These are phyloP conservation scores for Phanerochaete carnosa DNA, from an alignment of 768 basidiomycete genomes.

Conservation along the genomic window DNA sequence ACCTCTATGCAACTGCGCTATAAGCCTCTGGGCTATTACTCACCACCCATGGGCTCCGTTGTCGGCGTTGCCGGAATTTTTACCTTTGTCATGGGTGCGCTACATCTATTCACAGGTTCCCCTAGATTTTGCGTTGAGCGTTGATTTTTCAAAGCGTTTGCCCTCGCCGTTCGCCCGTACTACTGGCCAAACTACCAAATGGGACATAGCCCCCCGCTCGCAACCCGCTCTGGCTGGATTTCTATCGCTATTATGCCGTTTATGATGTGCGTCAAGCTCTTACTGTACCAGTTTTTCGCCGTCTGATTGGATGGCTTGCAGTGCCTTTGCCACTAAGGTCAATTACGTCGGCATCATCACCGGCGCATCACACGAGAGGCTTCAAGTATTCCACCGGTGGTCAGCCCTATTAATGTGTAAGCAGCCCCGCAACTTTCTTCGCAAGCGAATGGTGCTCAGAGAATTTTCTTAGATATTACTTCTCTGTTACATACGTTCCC, in stretches of 20 bases:
- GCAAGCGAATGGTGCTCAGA: neutral
- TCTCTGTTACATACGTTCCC: constrained; percentile 34
- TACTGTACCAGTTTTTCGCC: too few species aligned
- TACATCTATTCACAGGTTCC: neutral
- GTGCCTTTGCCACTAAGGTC: constrained; percentile 34
- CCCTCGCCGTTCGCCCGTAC: constrained; percentile 26
- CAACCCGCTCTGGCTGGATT: constrained; percentile 32
- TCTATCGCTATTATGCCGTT: constrained; percentile 35
- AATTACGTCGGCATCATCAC: constrained; percentile 31
- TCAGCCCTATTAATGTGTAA: constrained; percentile 31
- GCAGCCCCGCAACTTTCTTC: neutral
- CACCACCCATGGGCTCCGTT: constrained; percentile 28
- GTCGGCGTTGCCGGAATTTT: constrained; percentile 21
- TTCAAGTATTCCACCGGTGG: constrained; percentile 37
- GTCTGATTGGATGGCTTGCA: neutral
- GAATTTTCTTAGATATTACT: constrained; percentile 25
- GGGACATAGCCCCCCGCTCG: constrained; percentile 30
- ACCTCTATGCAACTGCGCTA: constrained; percentile 24
- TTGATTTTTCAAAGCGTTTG: constrained; percentile 14
- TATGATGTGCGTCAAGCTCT: constrained; percentile 24
- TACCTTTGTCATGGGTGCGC: constrained; percentile 23
- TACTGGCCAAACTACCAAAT: constrained; percentile 29
- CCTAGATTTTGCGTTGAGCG: neutral
- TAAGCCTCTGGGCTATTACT: constrained; percentile 22
- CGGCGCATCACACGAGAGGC: constrained; percentile 33